phyloP scores from a whole-genome alignment of 257 asterid species.

The Nicotiana tabacum region DNA sequence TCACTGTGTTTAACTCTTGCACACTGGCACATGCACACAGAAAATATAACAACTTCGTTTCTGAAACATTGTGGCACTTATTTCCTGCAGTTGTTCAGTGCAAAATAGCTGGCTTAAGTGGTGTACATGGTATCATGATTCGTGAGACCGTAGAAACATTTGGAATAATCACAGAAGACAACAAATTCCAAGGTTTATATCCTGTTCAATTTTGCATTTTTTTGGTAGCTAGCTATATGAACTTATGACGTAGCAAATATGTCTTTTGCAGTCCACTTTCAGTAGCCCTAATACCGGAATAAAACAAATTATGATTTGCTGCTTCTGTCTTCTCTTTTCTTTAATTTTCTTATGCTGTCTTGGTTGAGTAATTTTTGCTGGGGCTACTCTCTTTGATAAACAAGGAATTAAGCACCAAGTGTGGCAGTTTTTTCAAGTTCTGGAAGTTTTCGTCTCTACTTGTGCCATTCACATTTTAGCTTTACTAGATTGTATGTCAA shows the following conservation, averaged over 20 bases:
- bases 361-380: neutral
- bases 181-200: slow-evolving; percentile 65
- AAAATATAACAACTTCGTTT: neutral
- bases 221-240: neutral
- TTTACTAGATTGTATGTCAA: neutral
- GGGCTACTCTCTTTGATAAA: neutral
- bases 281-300: neutral
- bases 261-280: neutral
- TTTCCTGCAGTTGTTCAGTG: slow-evolving; percentile 61
- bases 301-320: neutral
- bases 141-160: slow-evolving; percentile 84
- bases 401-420: neutral
- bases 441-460: neutral
- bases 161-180: slow-evolving; percentile 73
- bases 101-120: slow-evolving; percentile 42
- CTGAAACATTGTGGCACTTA: neutral
- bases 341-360: neutral
- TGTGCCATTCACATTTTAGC: neutral
- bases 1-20: neutral
- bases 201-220: neutral
- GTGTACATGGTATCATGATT: slow-evolving; percentile 72
- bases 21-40: neutral
- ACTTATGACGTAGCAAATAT: neutral
- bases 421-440: neutral
- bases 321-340: neutral